Base-by-base conservation (phyloP, 345 rosid species). In the Conringia planisiliqua region DNA sequence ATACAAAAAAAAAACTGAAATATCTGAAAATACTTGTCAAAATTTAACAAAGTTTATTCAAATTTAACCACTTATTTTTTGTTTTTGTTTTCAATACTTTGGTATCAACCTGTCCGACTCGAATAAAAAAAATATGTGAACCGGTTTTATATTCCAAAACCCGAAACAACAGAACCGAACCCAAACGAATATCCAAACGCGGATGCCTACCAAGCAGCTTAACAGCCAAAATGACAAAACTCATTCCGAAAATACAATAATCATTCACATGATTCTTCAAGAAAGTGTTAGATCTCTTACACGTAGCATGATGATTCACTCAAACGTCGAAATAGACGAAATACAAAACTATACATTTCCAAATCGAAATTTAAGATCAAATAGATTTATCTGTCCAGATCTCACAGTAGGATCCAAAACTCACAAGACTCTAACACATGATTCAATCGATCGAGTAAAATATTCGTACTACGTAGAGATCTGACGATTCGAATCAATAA, bases 401-500 rank as follows among this genome's bases (percentile, higher is more conserved):
- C 70, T 51, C 48, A 68, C 47, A 5, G 1, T 4, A 29, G 2
- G 1, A 51, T 4, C 17, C 7, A 18, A 10, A 17, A 20, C 40
- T 5, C 9, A 27, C 14, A 18, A 44, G 26, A 57, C 7, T 54
- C 29, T 10, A 24, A 62, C 17, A 16, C 17, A n/a, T 0, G 10
- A 56, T 66, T 22, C 44, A 55, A 55, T 3, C 55, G 35, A 63
- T 56, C 46, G 40, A 20, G 35, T 8, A 68, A 22, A n/a, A 8
- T 8, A 1, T 42, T 11, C 6, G 1, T 20, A 65, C 14, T 18
- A 59, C 27, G 8, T n/a, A 68, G 4, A 43, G 72, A 77, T 77
- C 75, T 56, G 48, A 50, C 35, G 47, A 72, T 24, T 38, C 54
- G 36, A 58, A 57, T 40, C 43, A 57, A 35, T 8, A 63, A 35